Conservation (phyloP, 2,329 filamentous ascomycete genomes). For the Zasmidium citrigriseum region DNA sequence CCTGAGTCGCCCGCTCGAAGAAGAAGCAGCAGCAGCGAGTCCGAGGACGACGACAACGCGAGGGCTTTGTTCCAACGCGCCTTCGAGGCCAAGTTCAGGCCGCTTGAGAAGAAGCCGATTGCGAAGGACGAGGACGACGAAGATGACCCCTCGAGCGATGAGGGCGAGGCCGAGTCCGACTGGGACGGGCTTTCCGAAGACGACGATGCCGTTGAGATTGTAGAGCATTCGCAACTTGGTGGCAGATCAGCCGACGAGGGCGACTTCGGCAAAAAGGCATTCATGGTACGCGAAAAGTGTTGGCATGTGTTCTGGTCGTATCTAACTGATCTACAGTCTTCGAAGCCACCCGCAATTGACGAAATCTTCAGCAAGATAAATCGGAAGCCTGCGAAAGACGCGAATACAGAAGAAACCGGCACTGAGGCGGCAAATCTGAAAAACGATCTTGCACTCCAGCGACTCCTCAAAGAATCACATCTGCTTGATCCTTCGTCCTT, state of each 20-base stretch:
- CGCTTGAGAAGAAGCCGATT: slow-evolving; percentile 41
- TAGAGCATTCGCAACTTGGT: slow-evolving; percentile 37
- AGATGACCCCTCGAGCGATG: slow-evolving; percentile 25
- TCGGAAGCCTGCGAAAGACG: slow-evolving; percentile 24
- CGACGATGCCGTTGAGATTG: slow-evolving; percentile 41
- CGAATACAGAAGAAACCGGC: slow-evolving; percentile 49
- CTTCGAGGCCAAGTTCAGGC: slow-evolving; percentile 86
- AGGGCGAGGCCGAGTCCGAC: slow-evolving; percentile 41
- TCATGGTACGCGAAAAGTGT: slow-evolving; percentile 66
- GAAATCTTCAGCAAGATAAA: slow-evolving; percentile 21
- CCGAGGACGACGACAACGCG: slow-evolving; percentile 49
- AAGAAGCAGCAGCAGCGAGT: slow-evolving; percentile 12
- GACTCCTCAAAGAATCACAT: slow-evolving; percentile 87
- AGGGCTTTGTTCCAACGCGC: slow-evolving; percentile 78
- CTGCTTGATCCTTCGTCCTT: slow-evolving; percentile 66
- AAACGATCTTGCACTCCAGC: slow-evolving; percentile 89
- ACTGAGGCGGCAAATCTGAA: slow-evolving; percentile 70
- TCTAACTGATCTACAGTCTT: slow-evolving; percentile 37
- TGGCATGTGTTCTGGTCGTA: too few species aligned
- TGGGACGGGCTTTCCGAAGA: slow-evolving; percentile 65
- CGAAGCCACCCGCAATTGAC: slow-evolving; percentile 51
- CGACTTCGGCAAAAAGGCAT: slow-evolving; percentile 67
- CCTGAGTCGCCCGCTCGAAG: slow-evolving; percentile 10
- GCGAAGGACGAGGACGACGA: slow-evolving; percentile 35
- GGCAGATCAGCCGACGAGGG: slow-evolving; percentile 36